Percentiles rank a stretch among this genome's conserved stretches.
These are phyloP conservation scores for Tilletia indica DNA, from an alignment of 1,284 basidiomycete genomes.

Conservation along the genomic window DNA sequence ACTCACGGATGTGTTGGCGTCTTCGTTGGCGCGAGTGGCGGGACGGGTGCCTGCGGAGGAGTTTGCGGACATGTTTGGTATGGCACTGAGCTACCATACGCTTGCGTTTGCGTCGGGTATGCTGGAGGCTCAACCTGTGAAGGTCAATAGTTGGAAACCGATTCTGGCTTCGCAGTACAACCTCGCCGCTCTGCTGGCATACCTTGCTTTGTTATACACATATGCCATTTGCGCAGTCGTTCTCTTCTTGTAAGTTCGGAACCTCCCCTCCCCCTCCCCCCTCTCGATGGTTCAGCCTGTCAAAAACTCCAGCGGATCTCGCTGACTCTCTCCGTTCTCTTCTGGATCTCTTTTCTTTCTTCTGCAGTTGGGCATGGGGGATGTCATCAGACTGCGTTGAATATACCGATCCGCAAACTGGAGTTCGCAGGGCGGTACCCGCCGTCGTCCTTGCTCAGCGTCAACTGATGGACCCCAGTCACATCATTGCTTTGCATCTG, in stretches of 20 bases:
- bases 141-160: constrained; percentile 15
- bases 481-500: constrained; percentile 22
- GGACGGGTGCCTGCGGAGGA: constrained; percentile 17
- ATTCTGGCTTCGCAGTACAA: constrained; percentile 26
- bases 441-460: constrained; percentile 25
- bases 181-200: constrained; percentile 12
- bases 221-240: constrained; percentile 22
- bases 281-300: too few species aligned
- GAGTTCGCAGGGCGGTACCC: constrained; percentile 17
- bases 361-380: constrained; percentile 24
- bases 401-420: constrained; percentile 16
- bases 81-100: constrained; percentile 17
- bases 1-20: constrained; percentile 14
- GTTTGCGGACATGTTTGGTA: constrained; percentile 15
- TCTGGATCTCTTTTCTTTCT: too few species aligned
- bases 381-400: constrained; percentile 22
- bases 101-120: constrained; percentile 19
- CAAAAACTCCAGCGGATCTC: too few species aligned
- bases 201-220: constrained; percentile 22
- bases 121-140: constrained; percentile 2
- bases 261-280: too few species aligned
- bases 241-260: constrained; percentile 21
- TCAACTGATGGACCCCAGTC: constrained; percentile 24
- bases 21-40: constrained; percentile 17
- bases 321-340: too few species aligned